Base-by-base conservation (phyloP, 2,329 filamentous ascomycete species). In the Colletotrichum navitas region DNA sequence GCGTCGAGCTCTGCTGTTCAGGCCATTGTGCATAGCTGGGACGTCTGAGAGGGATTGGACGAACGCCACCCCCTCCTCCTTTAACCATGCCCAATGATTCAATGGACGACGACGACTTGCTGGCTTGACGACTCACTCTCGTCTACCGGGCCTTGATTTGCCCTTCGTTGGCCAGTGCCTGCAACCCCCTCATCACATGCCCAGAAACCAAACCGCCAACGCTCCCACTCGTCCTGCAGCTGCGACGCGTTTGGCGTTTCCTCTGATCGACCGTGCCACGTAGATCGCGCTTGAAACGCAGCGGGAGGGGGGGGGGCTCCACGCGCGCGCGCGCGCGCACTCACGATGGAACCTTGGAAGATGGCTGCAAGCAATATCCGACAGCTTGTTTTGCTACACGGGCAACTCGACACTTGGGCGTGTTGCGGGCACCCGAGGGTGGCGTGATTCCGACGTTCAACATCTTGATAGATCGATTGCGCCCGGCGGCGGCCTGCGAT, bases 171-270 rank as follows among this genome's bases (percentile, higher is more conserved):
- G 58, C 63, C 58, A 63, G 29, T 62, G 58, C 63, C 24, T 11
- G 29, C 29, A 29, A 29, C 10, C 49, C 49, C 49, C 29, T 63
- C 21, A 63, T 71, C 68, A 71, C 68, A 71, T 71, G 63, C n/a
- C 36, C 32, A 6, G 18, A 21, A 10, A n/a, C 18, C 43, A 45
- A 45, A 21, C 18, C 18, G 0, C 43, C 43, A 41, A 43, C 6
- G 34, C 49, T 58, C 52, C 41, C 21, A 43, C 56, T 24, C 45
- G 52, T 34, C 24, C 56, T 71, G 63, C 55, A 47, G n/a, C 26
- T 62, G 49, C 68, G 63, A 71, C 41, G 49, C 58, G 49, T 67
- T 41, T 62, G 34, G 24, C 45, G 51, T 71, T 62, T 51, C 47
- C 41, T 18, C 21, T 39, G 47, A 12, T 7, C 55, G n/a, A 4